Evolutionary conservation across 148 eudicot genomes (phyloP).

Genomic region (Polygonum maritimum): DNA sequence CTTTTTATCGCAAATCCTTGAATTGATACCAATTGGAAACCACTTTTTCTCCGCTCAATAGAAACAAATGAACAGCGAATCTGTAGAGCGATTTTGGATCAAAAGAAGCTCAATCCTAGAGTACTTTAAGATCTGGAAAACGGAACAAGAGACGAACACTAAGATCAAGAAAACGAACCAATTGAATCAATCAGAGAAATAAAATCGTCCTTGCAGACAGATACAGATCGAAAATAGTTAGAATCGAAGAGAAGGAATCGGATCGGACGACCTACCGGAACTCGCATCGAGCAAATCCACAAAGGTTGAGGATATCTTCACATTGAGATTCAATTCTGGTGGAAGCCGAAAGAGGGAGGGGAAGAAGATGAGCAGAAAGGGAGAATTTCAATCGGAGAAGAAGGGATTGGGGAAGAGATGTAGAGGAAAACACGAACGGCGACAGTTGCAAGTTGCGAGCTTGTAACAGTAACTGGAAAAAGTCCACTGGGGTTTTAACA

Average conservation of each 20-base stretch:
- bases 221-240: not conserved
- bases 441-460: slow-evolving; percentile 11
- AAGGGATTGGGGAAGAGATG: not conserved
- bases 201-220: not conserved
- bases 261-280: slow-evolving; percentile 2
- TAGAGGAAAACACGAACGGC: slow-evolving; percentile 6
- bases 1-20: not conserved
- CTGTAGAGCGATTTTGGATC: not conserved
- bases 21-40: not conserved
- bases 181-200: not conserved
- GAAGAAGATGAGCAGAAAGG: not conserved
- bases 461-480: not conserved
- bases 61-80: not conserved
- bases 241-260: not conserved
- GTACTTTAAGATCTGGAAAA: not conserved
- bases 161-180: not conserved
- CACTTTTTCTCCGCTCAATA: not conserved
- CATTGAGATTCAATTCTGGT: not conserved
- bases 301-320: not conserved
- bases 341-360: not conserved
- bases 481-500: not conserved
- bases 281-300: slow-evolving; percentile 10
- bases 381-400: not conserved
- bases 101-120: not conserved
- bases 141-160: not conserved